Evolutionary conservation across 2,329 filamentous ascomycete species (phyloP).

Genomic region (Ophiostoma tasmaniense): DNA sequence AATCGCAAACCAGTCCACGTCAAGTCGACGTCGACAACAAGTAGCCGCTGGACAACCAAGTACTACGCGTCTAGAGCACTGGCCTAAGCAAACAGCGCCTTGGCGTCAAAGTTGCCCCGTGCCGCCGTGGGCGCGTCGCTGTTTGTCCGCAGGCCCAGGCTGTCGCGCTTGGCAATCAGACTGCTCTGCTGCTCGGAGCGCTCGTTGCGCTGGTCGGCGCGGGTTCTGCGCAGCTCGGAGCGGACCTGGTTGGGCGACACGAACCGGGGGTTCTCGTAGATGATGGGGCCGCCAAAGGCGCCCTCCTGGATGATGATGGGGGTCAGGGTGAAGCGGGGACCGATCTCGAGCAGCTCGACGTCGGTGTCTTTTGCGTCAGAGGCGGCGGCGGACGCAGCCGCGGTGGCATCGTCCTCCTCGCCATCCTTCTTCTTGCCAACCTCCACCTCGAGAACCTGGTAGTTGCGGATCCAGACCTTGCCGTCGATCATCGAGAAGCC

Average conservation of each 20-base stretch:
- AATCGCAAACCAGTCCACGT: neutral
- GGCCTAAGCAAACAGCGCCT: slow-evolving; percentile 67
- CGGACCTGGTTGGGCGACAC: slow-evolving; percentile 93
- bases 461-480: slow-evolving; percentile 93
- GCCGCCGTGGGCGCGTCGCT: slow-evolving; percentile 51
- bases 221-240: slow-evolving; percentile 65
- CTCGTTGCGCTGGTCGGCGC: slow-evolving; percentile 68
- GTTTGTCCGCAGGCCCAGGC: slow-evolving; percentile 63
- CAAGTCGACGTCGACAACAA: neutral
- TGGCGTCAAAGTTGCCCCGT: slow-evolving; percentile 65
- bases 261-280: slow-evolving; percentile 97
- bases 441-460: slow-evolving; percentile 83
- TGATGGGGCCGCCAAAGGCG: slow-evolving; percentile 89
- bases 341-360: slow-evolving; percentile 82
- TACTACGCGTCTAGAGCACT: too few species aligned
- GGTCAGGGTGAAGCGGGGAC: slow-evolving; percentile 83
- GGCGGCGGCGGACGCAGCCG: slow-evolving; percentile 42
- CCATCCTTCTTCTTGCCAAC: slow-evolving; percentile 37
- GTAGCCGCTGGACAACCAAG: neutral
- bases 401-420: slow-evolving; percentile 44
- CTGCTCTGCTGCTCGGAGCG: slow-evolving; percentile 68
- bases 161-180: slow-evolving; percentile 62
- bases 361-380: slow-evolving; percentile 51
- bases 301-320: slow-evolving; percentile 94
- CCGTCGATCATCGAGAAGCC: slow-evolving; percentile 83